These are phyloP conservation scores for Melaleuca alternifolia DNA, from an alignment of 345 rosid species.

Conservation along the genomic window DNA sequence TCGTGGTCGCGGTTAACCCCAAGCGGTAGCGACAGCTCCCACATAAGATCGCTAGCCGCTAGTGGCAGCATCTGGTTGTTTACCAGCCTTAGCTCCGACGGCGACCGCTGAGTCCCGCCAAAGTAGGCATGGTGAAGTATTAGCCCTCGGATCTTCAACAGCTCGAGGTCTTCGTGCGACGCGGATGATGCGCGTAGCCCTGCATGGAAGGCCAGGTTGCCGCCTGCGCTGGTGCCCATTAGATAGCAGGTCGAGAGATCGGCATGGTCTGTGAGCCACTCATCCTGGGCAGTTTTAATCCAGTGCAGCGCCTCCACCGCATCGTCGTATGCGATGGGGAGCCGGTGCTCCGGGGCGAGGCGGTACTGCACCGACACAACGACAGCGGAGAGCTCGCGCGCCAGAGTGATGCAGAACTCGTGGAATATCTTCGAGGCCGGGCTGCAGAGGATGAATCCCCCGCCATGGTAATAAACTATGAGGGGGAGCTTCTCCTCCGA, in stretches of 20 bases:
- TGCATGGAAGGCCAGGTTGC: constrained; percentile 36
- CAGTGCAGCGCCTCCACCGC: constrained; percentile 12
- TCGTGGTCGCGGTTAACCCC: constrained; percentile 46
- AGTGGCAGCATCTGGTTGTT: constrained; percentile 17
- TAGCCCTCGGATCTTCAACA: constrained; percentile 46
- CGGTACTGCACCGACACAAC: neutral
- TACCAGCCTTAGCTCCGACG: constrained; percentile 27
- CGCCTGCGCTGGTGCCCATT: constrained; percentile 58
- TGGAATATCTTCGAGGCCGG: neutral
- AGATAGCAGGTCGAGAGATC: constrained; percentile 27
- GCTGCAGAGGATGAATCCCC: constrained; percentile 1
- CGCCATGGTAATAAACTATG: constrained; percentile 1
- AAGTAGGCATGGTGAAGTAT: constrained; percentile 55
- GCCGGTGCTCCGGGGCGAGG: constrained; percentile 4
- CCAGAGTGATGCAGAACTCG: neutral
- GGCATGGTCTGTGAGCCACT: constrained; percentile 28
- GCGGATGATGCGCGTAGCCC: constrained; percentile 14
- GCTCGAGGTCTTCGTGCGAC: constrained; percentile 4
- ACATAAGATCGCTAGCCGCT: constrained; percentile 20
- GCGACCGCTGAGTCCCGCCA: constrained; percentile 36
- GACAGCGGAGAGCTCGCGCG: neutral
- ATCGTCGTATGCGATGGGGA: constrained; percentile 4
- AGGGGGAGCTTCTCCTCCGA: neutral
- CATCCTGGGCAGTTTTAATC: constrained; percentile 18
- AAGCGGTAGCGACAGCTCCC: constrained; percentile 41